Base-by-base conservation (phyloP, 805 yeast species). In the Gaillardinia entomophila region DNA sequence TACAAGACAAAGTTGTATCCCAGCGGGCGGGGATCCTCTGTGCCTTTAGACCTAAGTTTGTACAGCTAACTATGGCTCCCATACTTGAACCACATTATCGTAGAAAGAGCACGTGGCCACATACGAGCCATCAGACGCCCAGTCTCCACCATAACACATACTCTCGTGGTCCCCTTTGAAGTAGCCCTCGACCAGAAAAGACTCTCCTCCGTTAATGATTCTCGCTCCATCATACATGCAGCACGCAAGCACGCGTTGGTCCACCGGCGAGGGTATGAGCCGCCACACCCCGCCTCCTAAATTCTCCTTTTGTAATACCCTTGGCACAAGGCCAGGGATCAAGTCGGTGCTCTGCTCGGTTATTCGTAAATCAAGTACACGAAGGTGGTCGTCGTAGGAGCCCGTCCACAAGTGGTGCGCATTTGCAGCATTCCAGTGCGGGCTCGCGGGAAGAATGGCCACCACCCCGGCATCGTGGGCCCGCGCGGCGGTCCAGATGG, bases 231-330 rank as follows among this genome's bases (percentile, higher is more conserved):
- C 88, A 50, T 90, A 90, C 97, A 92, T 92, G 50, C 96, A 87
- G 53, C 97, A 89, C 0, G 80, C 77, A 31, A 90, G 59, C 0
- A 90, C 68, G 26, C 74, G 60, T 11, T 49, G 43, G 3, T 49
- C 43, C 0, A 42, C 34, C 0, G 77, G 74, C 13, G 75, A 66
- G 2, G 95, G 96, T 6, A 77, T 61, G 36, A 92, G 66, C 46
- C 96, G 66, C 98, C 98, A 90, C 3, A 90, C 97, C 2, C 98
- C 98, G 4, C 98, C 97, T 1, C 87, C 89, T 3, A 92, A 61
- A 29, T 79, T 71, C 18, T 64, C 54, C 27, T 62, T 60, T 11
- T 64, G 55, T 4, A 53, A 49, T 0, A 66, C 62, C 19, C 55
- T 57, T 0, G 90, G 90, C 1, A 72, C 60, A n/a, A 64, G 47